Percentiles rank a stretch among this genome's conserved stretches.
phyloP scores from a whole-genome alignment of 2,329 filamentous ascomycete genomes.

The Dactylellina cionopaga region DNA sequence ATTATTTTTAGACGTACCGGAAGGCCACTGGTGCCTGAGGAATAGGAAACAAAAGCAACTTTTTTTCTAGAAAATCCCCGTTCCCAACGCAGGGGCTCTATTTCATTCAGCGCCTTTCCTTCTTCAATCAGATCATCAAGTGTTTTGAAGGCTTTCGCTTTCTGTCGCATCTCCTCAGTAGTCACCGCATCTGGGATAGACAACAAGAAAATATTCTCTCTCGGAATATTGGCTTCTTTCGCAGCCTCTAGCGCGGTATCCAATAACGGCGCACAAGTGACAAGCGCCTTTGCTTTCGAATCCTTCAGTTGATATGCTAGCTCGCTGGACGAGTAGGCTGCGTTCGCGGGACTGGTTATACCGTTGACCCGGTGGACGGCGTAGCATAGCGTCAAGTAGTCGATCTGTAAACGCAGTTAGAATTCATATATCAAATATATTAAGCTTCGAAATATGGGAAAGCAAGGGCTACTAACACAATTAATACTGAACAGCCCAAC shows the following conservation, averaged over 20 bases:
- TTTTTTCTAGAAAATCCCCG: slow-evolving; percentile 74
- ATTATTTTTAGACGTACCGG: slow-evolving; percentile 66
- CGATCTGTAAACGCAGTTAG: too few species aligned
- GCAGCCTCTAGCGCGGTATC: slow-evolving; percentile 73
- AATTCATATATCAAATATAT: not conserved
- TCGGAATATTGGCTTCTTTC: slow-evolving; percentile 70
- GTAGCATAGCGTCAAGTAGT: slow-evolving; percentile 25
- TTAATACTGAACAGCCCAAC: slow-evolving; percentile 81
- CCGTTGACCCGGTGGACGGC: slow-evolving; percentile 79
- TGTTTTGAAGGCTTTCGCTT: slow-evolving; percentile 68
- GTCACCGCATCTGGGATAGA: slow-evolving; percentile 70
- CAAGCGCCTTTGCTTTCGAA: slow-evolving; percentile 74
- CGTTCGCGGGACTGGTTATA: slow-evolving; percentile 78
- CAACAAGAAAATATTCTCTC: slow-evolving; percentile 73
- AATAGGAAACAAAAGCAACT: slow-evolving; percentile 81
- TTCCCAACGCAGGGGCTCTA: slow-evolving; percentile 68
- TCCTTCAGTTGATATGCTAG: slow-evolving; percentile 77
- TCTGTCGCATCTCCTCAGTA: slow-evolving; percentile 56
- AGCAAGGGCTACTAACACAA: slow-evolving; percentile 68
- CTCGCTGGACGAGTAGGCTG: slow-evolving; percentile 75
- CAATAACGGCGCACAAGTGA: slow-evolving; percentile 76
- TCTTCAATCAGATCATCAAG: slow-evolving; percentile 73
- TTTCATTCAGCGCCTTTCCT: slow-evolving; percentile 68
- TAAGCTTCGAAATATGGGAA: not conserved
- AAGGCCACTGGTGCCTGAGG: slow-evolving; percentile 80